Conservation (phyloP, 2,329 filamentous ascomycete species). For the Xylaria sp. region DNA sequence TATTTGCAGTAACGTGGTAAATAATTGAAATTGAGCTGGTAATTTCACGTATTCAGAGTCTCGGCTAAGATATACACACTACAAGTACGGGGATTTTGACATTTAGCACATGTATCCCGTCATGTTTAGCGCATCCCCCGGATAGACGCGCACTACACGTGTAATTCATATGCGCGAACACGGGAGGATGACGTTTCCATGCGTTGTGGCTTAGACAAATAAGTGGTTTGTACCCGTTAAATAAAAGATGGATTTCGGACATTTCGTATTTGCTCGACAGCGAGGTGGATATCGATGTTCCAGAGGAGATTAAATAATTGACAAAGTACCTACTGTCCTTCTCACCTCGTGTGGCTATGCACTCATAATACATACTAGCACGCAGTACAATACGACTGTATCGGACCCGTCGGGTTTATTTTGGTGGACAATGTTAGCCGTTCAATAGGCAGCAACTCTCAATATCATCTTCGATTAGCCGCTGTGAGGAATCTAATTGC, state of each 20-base stretch:
- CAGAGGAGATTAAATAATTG: no score
- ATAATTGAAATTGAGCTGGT: background rate
- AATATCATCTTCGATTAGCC: background rate
- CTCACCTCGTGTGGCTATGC: no score
- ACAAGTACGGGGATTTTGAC: background rate
- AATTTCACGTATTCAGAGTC: background rate
- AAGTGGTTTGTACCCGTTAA: background rate
- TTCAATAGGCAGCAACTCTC: background rate
- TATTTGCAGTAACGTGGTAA: no score
- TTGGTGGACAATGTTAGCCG: no score
- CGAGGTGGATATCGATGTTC: no score
- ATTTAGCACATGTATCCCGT: background rate
- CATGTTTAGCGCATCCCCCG: constrained; percentile 5
- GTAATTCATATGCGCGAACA: background rate
- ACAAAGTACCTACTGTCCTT: no score
- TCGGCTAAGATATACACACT: background rate
- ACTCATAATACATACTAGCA: no score
- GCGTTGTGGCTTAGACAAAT: background rate
- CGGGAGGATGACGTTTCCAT: constrained; percentile 1
- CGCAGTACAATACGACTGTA: background rate
- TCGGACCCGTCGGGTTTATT: background rate
- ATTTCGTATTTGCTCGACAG: background rate
- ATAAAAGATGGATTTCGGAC: background rate
- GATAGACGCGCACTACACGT: background rate
- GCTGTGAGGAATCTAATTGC: background rate